Evolutionary conservation across 2,329 filamentous ascomycete genomes (phyloP).

Genomic region (Nothophaeocryptopus gaeumannii): DNA sequence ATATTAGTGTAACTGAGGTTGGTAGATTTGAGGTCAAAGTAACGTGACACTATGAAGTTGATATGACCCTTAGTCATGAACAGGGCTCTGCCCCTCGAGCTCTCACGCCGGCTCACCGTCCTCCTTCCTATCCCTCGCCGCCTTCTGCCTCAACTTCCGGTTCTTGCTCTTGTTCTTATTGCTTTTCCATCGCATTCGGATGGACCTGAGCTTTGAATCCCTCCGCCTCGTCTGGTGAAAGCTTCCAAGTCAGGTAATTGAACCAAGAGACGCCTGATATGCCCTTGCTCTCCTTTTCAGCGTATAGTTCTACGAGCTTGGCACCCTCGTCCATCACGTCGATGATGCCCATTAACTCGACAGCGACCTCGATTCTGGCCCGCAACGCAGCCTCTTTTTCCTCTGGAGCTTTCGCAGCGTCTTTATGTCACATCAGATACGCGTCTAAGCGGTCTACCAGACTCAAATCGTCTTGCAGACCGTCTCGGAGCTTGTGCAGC

Average conservation of each 20-base stretch:
- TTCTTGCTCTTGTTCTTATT: constrained; percentile 11
- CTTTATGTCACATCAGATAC: too few relatives aligned
- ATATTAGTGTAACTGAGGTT: too few relatives aligned
- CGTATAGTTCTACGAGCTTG: background rate
- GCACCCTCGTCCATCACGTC: background rate
- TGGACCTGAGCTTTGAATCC: constrained; percentile 2
- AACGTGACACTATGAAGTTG: too few relatives aligned
- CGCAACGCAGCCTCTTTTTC: too few relatives aligned
- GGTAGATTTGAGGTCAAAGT: too few relatives aligned
- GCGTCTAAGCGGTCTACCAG: background rate
- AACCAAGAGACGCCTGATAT: background rate
- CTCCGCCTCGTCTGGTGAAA: background rate
- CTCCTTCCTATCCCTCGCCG: background rate
- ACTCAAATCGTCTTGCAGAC: background rate
- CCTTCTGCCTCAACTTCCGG: constrained; percentile 7
- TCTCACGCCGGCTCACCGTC: too few relatives aligned
- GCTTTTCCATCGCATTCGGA: background rate
- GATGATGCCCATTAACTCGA: too few relatives aligned
- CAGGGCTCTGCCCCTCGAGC: too few relatives aligned
- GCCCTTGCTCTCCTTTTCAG: background rate
- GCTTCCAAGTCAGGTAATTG: background rate
- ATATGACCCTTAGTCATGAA: too few relatives aligned
- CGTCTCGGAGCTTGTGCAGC: background rate
- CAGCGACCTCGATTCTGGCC: too few relatives aligned
- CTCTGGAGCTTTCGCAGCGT: too few relatives aligned